Percentiles rank a stretch among this genome's conserved stretches.
Conservation (phyloP, 2,329 filamentous ascomycete species). For the Pseudogymnoascus sp. region DNA sequence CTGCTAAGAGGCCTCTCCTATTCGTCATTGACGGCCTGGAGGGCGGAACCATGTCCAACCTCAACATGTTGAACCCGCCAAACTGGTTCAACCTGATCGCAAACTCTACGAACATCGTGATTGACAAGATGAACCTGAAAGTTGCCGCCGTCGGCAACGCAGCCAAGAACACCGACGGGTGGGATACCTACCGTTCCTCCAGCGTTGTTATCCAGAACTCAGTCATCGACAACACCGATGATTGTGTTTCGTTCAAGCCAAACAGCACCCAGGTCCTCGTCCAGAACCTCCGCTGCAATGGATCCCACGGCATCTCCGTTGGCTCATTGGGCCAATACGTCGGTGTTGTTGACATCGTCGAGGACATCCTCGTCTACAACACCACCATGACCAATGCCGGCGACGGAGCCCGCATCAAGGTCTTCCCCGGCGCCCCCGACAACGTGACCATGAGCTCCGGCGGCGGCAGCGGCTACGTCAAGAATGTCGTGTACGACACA, state of each 20-base stretch:
- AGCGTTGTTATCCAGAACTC: conserved; percentile 62
- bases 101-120: conserved; percentile 57
- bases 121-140: conserved; percentile 54
- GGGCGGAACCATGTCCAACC: conserved; percentile 49
- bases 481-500: conserved; percentile 54
- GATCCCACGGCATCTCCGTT: conserved; percentile 67
- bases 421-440: conserved; percentile 43
- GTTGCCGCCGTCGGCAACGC: conserved; percentile 46
- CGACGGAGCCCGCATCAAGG: conserved; percentile 64
- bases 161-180: conserved; percentile 61
- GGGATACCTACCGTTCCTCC: conserved; percentile 55
- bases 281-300: conserved; percentile 60
- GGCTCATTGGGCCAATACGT: conserved; percentile 63
- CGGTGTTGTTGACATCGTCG: conserved; percentile 55
- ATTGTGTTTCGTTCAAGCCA: conserved; percentile 70
- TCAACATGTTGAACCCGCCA: conserved; percentile 53
- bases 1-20: conserved; percentile 52
- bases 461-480: conserved; percentile 51
- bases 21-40: conserved; percentile 51
- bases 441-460: conserved; percentile 47
- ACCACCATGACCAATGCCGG: conserved; percentile 49
- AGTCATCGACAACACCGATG: conserved; percentile 56
- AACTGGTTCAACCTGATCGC: conserved; percentile 58
- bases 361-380: conserved; percentile 61
- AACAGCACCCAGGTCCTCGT: conserved; percentile 64